Conservation (phyloP, 495 filamentous ascomycete genomes). For the Talaromyces wortmannii region DNA sequence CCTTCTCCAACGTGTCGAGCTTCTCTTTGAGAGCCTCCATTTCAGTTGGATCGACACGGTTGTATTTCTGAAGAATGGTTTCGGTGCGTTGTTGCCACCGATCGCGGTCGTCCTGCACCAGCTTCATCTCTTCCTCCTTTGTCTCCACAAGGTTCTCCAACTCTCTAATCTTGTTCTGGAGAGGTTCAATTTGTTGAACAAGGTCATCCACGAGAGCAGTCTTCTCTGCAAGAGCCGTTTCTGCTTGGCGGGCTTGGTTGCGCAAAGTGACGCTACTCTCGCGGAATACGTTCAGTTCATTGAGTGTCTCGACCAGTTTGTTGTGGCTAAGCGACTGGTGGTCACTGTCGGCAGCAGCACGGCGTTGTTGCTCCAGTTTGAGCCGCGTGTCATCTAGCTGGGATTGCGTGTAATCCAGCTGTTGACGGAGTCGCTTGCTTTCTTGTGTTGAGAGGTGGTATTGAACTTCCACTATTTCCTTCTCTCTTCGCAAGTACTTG, state of each 20-base stretch:
- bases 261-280: conserved; percentile 87
- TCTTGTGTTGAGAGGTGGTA: conserved; percentile 84
- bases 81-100: conserved; percentile 89
- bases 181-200: conserved; percentile 67
- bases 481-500: conserved; percentile 86
- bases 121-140: conserved; percentile 76
- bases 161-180: conserved; percentile 70
- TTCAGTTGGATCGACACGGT: conserved; percentile 87
- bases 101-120: conserved; percentile 82
- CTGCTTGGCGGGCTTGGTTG: conserved; percentile 72
- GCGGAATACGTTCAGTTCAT: conserved; percentile 88
- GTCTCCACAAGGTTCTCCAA: conserved; percentile 72
- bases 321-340: conserved; percentile 68
- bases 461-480: conserved; percentile 95
- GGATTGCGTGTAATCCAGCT: conserved; percentile 76
- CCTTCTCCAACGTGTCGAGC: conserved; percentile 54
- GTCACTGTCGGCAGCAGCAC: conserved; percentile 63
- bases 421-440: conserved; percentile 76
- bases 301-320: conserved; percentile 86
- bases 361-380: conserved; percentile 82
- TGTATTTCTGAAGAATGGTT: conserved; percentile 91
- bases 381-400: conserved; percentile 82
- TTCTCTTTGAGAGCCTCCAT: conserved; percentile 77
- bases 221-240: conserved; percentile 67
- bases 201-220: conserved; percentile 66